Evolutionary conservation across 192 early-diverging fungal species (phyloP), one percentile per base, ranked within the genome.

Genomic region (Fimicolochytrium jonesii): DNA sequence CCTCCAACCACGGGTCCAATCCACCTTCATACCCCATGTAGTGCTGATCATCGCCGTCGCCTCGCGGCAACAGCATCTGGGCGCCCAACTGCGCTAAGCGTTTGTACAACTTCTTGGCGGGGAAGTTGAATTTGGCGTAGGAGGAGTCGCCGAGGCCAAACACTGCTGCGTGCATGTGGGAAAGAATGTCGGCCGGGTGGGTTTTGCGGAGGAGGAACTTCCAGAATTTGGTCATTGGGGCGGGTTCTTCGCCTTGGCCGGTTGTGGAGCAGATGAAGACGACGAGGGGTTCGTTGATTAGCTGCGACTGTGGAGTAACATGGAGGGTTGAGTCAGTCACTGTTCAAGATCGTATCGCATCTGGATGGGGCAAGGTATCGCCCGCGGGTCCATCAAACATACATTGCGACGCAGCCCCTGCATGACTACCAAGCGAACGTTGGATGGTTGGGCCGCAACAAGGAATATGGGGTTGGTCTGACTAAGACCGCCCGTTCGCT

Each of bases 121-220:
- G 88, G 73, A 84, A 94, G 68, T 97, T 97, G 80, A 91, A 99
- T 37, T 89, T 91, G 43, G 69, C 53, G 69, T 96, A 99, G 26
- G 91, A 92, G 18, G 93, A 95, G 71, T 99, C 96, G 23, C 96
- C 96, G 33, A 93, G 80, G 2, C 94, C 96, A 78, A 97, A 91
- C 20, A 99, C 94, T 3, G 90, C 89, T 71, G 87, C 91, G 35
- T 78, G 47, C 68, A 90, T 55, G n/a, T 78, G 68, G 13, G 64
- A 56, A n/a, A 96, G 74, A 1, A 87, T 77, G 41, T 88, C 78
- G 22, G 33, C 56, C 2, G 92, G 84, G 23, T 88, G 64, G 6
- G 86, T 79, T 67, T 94, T 95, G 48, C 90, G 83, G 42, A 97
- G 77, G 30, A 99, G 72, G 65, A 90, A 91, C 53, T 81, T 82